These are phyloP conservation scores for Ophiostoma ips DNA, from an alignment of 2,329 filamentous ascomycete genomes.

Conservation along the genomic window DNA sequence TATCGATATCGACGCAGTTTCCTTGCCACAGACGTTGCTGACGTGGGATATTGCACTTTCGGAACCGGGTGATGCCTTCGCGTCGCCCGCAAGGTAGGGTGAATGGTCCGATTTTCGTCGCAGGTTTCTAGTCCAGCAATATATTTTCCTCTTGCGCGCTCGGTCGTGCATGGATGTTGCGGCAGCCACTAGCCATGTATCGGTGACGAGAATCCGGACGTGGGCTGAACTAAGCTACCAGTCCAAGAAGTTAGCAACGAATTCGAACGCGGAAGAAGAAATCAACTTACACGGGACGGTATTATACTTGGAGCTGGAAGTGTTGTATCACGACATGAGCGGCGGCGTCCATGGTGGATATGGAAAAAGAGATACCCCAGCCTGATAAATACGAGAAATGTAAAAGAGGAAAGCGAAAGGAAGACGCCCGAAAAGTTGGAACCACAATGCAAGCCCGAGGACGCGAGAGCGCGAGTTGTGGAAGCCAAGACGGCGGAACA, in stretches of 20 bases:
- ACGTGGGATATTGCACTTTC: too few species aligned
- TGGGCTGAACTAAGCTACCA: not conserved
- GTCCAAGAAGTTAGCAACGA: not conserved
- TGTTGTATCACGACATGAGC: not conserved
- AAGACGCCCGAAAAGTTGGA: not conserved
- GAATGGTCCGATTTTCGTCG: too few species aligned
- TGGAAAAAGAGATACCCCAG: not conserved
- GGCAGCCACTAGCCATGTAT: too few species aligned
- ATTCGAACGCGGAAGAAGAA: not conserved
- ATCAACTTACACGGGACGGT: not conserved
- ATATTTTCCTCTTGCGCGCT: too few species aligned
- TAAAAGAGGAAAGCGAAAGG: not conserved
- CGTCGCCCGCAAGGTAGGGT: too few species aligned
- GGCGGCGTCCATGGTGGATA: not conserved
- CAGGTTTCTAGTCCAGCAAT: too few species aligned
- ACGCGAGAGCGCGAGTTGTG: not conserved
- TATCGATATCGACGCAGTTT: too few species aligned
- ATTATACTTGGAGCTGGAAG: not conserved
- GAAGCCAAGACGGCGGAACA: not conserved
- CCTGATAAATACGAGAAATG: not conserved
- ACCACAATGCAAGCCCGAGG: not conserved
- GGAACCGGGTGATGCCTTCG: too few species aligned
- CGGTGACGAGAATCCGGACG: too few species aligned
- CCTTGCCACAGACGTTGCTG: too few species aligned
- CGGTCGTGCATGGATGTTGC: too few species aligned